Evolutionary conservation across 164 flowering plant genomes (phyloP), one percentile per base, ranked within the genome.

Genomic region (Paratinospora sagittata): DNA sequence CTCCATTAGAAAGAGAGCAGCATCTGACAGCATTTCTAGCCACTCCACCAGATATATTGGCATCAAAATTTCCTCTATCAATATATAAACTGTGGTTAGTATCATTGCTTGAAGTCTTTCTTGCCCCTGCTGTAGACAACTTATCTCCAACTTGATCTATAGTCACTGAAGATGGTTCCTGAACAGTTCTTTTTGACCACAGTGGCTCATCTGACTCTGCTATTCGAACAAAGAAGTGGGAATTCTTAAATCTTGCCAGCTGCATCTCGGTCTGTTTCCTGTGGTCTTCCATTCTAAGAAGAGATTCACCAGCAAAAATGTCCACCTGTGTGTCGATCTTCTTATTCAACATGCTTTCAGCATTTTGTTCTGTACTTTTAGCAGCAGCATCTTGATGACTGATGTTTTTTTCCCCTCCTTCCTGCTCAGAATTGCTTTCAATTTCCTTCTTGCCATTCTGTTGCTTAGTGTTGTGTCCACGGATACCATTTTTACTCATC

Each of bases 211-310:
- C 81, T 66, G 92, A 86, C 71, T 87, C 95, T 1, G 93, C 86
- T 77, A 96, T 84, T 65, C 96, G 86, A 39, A 89, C 91, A 82
- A 96, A 93, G 78, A 90, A 96, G 78, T 96, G 96, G 49, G 99
- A 92, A 71, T 83, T 85, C 75, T 83, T 81, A 73, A 96, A 91
- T 75, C 80, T 85, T 65, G 80, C 84, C 78, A 96, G 69, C 61
- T 93, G 71, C 49, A 74, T 61, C 72, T 89, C 92, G 30, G 90
- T 89, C 79, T 82, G 90, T 72, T 88, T 85, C 82, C 78, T 89
- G 64, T 86, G 87, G 73, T 87, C 90, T 79, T 91, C 97, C 87
- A 85, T 84, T 78, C 91, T 84, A 33, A 96, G 86, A 70, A 90
- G 85, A 68, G 93, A 88, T 82, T 91, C 96, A 79, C 97, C 78